Evolutionary conservation across 805 yeast species (phyloP), one percentile per base, ranked within the genome.

Genomic region (Cephaloascus albidus): DNA sequence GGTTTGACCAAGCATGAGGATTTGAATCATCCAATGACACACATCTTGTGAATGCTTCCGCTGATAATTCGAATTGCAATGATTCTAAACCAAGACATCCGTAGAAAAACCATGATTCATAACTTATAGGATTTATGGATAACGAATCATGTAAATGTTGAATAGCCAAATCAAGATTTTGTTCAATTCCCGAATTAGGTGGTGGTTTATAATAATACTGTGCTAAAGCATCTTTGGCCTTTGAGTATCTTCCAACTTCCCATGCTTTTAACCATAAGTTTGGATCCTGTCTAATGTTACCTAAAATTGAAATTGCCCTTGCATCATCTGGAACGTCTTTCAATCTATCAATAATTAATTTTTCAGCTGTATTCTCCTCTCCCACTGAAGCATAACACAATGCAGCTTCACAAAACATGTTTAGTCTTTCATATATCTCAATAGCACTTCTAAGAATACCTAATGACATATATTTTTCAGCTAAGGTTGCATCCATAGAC

Each of bases 11-110:
- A 2, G 95, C 77, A 53, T 78, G 78, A 2, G 89, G 68, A 51
- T 79, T 87, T 0, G 80, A 71, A 18, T 85, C 95, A 55, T 88
- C 96, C 31, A 89, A 55, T 0, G 95, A 68, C 26, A 88, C 89
- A 62, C 96, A 87, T 51, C 97, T 70, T 1, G 95, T 81, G 55
- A 93, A 89, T 0, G 96, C 96, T 53, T 85, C 94, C 0, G 95
- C 80, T 0, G 97, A 95, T 35, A 84, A 59, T 18, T 79, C 83
- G 62, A 72, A 85, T 48, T 81, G 77, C 5, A 63, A 70, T 12
- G 76, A 58, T 53, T 87, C 96, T 37, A 93, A 64, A 0, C 94
- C 96, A 40, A 89, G 66, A 54, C 96, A 86, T 4, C 97, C 97
- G 53, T 89, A 88, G 51, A 88, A 76, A 55, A 80, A 90, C 95